These are phyloP conservation scores for Penicillium chermesinum DNA, from an alignment of 495 filamentous ascomycete genomes.

Conservation along the genomic window DNA sequence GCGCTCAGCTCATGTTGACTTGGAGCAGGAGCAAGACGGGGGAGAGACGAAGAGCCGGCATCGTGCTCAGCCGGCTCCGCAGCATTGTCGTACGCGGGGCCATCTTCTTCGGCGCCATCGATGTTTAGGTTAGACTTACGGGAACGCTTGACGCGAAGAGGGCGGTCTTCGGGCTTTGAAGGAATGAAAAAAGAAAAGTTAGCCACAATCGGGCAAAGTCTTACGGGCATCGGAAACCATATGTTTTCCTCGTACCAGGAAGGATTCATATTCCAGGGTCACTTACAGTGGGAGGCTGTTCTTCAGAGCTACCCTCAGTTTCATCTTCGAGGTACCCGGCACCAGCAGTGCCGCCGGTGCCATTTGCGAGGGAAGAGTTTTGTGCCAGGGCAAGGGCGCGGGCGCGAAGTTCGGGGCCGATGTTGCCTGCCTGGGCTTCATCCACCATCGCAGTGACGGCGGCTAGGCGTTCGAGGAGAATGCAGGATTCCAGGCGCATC, in stretches of 20 bases:
- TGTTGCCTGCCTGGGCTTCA: constrained; percentile 32
- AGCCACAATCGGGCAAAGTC: not conserved
- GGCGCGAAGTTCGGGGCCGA: constrained; percentile 34
- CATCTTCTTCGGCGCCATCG: constrained; percentile 24
- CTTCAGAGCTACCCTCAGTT: constrained; percentile 46
- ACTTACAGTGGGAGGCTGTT: constrained; percentile 44
- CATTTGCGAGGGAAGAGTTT: no score
- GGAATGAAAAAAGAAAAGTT: constrained; percentile 3
- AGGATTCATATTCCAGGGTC: not conserved
- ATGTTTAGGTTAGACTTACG: constrained; percentile 41
- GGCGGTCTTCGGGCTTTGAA: constrained; percentile 87
- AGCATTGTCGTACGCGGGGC: constrained; percentile 16
- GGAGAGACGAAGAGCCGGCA: constrained; percentile 20
- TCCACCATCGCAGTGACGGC: constrained; percentile 74
- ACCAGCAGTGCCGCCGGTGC: constrained; percentile 14
- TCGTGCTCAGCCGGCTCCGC: constrained; percentile 17
- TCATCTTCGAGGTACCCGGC: constrained; percentile 39
- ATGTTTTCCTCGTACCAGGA: no score
- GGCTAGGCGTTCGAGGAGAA: constrained; percentile 81
- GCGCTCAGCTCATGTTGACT: constrained; percentile 40
- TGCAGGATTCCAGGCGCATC: constrained; percentile 83
- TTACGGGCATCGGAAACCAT: no score
- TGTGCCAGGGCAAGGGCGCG: constrained; percentile 30
- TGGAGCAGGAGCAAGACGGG: constrained; percentile 37
- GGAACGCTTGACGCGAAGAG: constrained; percentile 79